Evolutionary conservation across 768 basidiomycete species (phyloP).

Genomic region (Leccinum uliginosum): DNA sequence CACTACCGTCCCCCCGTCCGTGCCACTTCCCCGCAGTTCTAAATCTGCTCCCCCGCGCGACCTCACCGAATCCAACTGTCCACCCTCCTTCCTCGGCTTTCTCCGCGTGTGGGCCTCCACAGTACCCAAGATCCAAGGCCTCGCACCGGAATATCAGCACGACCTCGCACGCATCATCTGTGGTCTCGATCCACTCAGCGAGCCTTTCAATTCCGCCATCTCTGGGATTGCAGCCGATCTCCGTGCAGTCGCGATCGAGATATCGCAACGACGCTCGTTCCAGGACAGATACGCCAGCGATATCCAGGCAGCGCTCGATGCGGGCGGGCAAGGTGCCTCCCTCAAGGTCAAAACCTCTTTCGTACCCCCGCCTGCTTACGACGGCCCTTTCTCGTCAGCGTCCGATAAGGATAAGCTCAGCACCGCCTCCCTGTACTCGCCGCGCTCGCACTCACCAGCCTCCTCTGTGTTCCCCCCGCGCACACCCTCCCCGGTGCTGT

Average conservation of each 20-base stretch:
- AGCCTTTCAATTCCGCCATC: conserved; percentile 40
- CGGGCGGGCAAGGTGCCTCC: conserved; percentile 37
- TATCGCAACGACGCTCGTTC: conserved; percentile 78
- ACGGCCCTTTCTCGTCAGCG: conserved; percentile 25
- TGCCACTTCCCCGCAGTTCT: conserved; percentile 62
- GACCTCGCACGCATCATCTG: conserved; percentile 83
- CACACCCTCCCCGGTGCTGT: conserved; percentile 46
- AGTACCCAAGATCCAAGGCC: conserved; percentile 60
- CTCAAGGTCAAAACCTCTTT: conserved; percentile 53
- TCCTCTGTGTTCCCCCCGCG: conserved; percentile 36
- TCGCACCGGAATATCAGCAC: conserved; percentile 64
- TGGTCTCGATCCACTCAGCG: conserved; percentile 41
- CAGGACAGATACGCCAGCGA: conserved; percentile 74
- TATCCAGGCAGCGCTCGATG: conserved; percentile 75
- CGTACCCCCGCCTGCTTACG: conserved; percentile 68
- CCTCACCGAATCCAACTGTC: conserved; percentile 66
- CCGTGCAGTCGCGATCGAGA: conserved; percentile 83
- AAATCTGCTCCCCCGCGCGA: conserved; percentile 49
- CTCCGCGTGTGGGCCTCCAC: conserved; percentile 67
- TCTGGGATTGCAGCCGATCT: conserved; percentile 72
- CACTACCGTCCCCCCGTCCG: conserved; percentile 72
- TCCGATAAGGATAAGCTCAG: neutral
- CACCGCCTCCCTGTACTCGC: neutral
- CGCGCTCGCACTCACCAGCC: conserved; percentile 1
- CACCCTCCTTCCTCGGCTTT: conserved; percentile 61